phyloP scores from a whole-genome alignment of 352 stramenopile genomes.

The Saprolegnia diclina region DNA sequence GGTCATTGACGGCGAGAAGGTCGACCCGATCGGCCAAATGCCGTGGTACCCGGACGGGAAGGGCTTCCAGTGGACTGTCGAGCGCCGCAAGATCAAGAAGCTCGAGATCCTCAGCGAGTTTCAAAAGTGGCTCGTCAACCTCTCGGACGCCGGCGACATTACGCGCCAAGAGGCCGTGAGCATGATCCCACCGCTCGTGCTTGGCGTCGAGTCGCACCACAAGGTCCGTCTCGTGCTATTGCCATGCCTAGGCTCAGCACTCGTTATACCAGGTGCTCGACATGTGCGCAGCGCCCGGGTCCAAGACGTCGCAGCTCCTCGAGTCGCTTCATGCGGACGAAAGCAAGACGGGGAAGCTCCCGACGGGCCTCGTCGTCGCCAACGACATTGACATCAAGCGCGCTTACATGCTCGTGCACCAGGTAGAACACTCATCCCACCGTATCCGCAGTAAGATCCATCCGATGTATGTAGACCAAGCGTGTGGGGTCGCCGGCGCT shows the following conservation, averaged over 20 bases:
- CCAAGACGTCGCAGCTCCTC: slow-evolving; percentile 98
- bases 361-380: slow-evolving; percentile 90
- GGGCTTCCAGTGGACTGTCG: slow-evolving; percentile 86
- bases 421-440: slow-evolving; percentile 37
- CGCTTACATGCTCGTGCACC: slow-evolving; percentile 98
- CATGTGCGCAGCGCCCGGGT: slow-evolving; percentile 98
- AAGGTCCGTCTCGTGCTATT: slow-evolving; percentile 35
- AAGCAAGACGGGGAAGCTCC: slow-evolving; percentile 63
- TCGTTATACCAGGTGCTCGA: slow-evolving; percentile 73
- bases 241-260: slow-evolving; percentile 12
- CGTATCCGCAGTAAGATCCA: neutral
- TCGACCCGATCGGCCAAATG: slow-evolving; percentile 80
- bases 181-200: slow-evolving; percentile 98
- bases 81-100: slow-evolving; percentile 88
- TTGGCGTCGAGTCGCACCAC: slow-evolving; percentile 92
- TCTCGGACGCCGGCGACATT: slow-evolving; percentile 91
- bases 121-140: slow-evolving; percentile 94
- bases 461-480: slow-evolving; percentile 64
- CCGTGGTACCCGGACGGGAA: slow-evolving; percentile 86
- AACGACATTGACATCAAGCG: slow-evolving; percentile 97
- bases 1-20: slow-evolving; percentile 70
- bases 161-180: slow-evolving; percentile 98
- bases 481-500: slow-evolving; percentile 91
- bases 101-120: slow-evolving; percentile 89
- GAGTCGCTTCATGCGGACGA: slow-evolving; percentile 88